Evolutionary conservation across 495 filamentous ascomycete genomes (phyloP).

Genomic region (Neurospora sp.): DNA sequence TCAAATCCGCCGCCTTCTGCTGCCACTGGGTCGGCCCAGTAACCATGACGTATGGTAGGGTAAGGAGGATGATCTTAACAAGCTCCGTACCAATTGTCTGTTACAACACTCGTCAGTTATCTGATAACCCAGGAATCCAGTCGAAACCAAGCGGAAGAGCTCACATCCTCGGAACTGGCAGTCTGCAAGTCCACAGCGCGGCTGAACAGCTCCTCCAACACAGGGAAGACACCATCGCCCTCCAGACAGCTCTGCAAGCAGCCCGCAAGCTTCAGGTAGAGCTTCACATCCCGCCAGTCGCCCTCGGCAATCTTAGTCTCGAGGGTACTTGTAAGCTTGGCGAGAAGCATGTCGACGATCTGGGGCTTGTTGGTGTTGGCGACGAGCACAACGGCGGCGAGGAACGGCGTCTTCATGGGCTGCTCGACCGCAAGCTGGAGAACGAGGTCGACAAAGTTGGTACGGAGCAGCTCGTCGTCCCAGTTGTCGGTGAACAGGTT

Average conservation of each 20-base stretch:
- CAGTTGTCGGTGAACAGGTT: constrained; percentile 67
- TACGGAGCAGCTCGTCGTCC: constrained; percentile 56
- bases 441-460: constrained; percentile 58
- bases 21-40: constrained; percentile 54
- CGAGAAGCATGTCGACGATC: constrained; percentile 56
- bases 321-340: constrained; percentile 42
- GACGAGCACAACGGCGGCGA: constrained; percentile 69
- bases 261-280: constrained; percentile 75
- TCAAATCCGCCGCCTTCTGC: constrained; percentile 60
- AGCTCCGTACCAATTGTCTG: constrained; percentile 76
- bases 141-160: constrained; percentile 17
- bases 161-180: constrained; percentile 79
- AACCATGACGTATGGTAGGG: constrained; percentile 82
- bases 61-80: constrained; percentile 89
- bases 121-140: background rate
- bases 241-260: constrained; percentile 71
- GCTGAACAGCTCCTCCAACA: constrained; percentile 76
- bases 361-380: constrained; percentile 66
- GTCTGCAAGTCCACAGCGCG: constrained; percentile 83
- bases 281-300: constrained; percentile 84
- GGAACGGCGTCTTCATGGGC: constrained; percentile 91
- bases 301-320: constrained; percentile 58
- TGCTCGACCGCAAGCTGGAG: constrained; percentile 78
- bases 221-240: constrained; percentile 74
- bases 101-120: constrained; percentile 6